Evolutionary conservation across 2,329 filamentous ascomycete genomes (phyloP).

Genomic region (Penicillium sp.): DNA sequence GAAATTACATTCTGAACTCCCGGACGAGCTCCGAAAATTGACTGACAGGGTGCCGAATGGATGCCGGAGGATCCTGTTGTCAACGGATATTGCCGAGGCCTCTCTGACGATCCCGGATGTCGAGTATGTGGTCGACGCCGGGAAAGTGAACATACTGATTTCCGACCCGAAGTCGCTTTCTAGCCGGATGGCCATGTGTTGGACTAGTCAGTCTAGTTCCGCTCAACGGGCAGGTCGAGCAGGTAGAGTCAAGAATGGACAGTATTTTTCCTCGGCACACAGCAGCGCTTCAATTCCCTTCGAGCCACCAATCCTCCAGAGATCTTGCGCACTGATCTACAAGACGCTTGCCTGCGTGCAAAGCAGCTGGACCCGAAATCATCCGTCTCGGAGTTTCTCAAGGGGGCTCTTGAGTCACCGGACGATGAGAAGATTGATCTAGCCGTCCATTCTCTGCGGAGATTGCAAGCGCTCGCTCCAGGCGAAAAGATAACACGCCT

Average conservation of each 20-base stretch:
- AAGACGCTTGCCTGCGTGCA: constrained; percentile 43
- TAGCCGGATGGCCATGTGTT: constrained; percentile 39
- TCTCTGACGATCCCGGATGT: constrained; percentile 51
- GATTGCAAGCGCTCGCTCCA: constrained; percentile 42
- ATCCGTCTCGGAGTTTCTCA: constrained; percentile 41
- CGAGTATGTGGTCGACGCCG: constrained; percentile 47
- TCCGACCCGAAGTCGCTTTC: constrained; percentile 41
- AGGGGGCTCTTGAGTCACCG: constrained; percentile 45
- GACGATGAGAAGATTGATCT: constrained; percentile 31
- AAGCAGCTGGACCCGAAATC: constrained; percentile 38
- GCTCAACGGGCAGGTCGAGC: constrained; percentile 49
- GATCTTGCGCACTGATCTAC: constrained; percentile 43
- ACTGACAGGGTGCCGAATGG: constrained; percentile 39
- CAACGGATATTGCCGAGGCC: constrained; percentile 50
- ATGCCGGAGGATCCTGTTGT: constrained; percentile 47
- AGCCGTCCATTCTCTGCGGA: constrained; percentile 30
- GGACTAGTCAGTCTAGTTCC: constrained; percentile 47
- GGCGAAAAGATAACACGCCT: constrained; percentile 44
- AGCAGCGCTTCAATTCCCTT: constrained; percentile 32
- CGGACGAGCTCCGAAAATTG: constrained; percentile 42
- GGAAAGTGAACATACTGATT: constrained; percentile 38
- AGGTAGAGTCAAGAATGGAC: constrained; percentile 46
- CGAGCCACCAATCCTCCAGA: constrained; percentile 35
- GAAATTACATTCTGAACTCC: constrained; percentile 46
- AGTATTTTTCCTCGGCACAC: constrained; percentile 49